These are phyloP conservation scores for Trichoderma oligosporum DNA, from an alignment of 2,329 filamentous ascomycete genomes.

Conservation along the genomic window DNA sequence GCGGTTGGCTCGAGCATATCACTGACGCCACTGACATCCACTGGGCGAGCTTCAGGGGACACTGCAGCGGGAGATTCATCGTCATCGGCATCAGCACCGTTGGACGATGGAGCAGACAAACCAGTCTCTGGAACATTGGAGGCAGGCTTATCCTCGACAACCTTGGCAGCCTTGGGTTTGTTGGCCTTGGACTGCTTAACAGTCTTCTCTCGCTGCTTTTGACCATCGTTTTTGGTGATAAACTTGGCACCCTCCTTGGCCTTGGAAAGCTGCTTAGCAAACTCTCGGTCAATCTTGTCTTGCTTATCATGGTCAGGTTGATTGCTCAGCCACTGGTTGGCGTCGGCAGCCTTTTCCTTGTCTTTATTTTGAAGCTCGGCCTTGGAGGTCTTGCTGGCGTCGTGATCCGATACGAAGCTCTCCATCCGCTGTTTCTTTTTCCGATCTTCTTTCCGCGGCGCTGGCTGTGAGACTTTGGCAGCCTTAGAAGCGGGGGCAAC, in stretches of 20 bases:
- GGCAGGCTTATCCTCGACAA: slow-evolving; percentile 39
- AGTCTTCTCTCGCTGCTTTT: slow-evolving; percentile 64
- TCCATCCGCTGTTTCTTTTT: slow-evolving; percentile 48
- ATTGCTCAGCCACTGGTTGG: slow-evolving; percentile 30
- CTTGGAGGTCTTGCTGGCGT: slow-evolving; percentile 39
- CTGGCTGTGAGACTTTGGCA: slow-evolving; percentile 29
- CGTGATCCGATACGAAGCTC: slow-evolving; percentile 38
- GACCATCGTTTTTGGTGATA: slow-evolving; percentile 48
- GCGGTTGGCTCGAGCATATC: slow-evolving; percentile 84
- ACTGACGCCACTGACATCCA: slow-evolving; percentile 65
- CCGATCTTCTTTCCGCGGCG: slow-evolving; percentile 40
- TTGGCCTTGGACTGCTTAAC: slow-evolving; percentile 65
- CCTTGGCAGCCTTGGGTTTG: slow-evolving; percentile 44
- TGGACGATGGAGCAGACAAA: slow-evolving; percentile 57
- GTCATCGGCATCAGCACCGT: slow-evolving; percentile 74
- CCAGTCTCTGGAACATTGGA: slow-evolving; percentile 39
- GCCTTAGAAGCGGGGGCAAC: slow-evolving; percentile 30
- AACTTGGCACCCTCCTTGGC: slow-evolving; percentile 67
- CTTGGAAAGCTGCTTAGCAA: slow-evolving; percentile 68
- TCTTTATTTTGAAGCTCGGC: slow-evolving; percentile 30
- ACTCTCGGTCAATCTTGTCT: slow-evolving; percentile 66
- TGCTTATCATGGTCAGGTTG: slow-evolving; percentile 38
- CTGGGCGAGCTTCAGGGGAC: slow-evolving; percentile 52
- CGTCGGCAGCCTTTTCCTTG: slow-evolving; percentile 20
- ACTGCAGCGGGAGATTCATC: slow-evolving; percentile 53